Evolutionary conservation across 2,329 filamentous ascomycete species (phyloP).

Genomic region (Cladosporium sp.): DNA sequence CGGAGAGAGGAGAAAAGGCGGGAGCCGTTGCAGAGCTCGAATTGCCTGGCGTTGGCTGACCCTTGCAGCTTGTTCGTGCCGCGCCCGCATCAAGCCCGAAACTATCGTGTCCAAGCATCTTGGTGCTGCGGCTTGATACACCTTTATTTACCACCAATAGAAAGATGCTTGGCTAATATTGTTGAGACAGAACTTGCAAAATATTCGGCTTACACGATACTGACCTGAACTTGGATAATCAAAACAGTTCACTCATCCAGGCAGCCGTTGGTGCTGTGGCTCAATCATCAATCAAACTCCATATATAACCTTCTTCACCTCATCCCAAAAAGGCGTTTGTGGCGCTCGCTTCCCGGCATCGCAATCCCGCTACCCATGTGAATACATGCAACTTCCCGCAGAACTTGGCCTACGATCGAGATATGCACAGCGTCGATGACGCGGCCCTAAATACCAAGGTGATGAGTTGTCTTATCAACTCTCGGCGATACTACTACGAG

Average conservation of each 20-base stretch:
- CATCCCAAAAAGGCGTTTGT: not conserved
- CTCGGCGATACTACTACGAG: not conserved
- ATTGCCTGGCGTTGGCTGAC: constrained; percentile 9
- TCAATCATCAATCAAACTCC: no score
- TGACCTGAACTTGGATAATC: not conserved
- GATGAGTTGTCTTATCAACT: not conserved
- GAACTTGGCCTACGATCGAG: not conserved
- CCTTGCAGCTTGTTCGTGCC: constrained; percentile 2
- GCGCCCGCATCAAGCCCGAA: not conserved
- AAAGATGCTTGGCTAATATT: not conserved
- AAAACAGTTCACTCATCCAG: no score
- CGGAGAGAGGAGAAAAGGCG: not conserved
- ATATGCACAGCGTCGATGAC: constrained; percentile 5
- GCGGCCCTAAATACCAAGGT: not conserved
- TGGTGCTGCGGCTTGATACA: not conserved
- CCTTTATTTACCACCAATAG: not conserved
- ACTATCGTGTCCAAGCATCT: not conserved
- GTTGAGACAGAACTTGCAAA: not conserved
- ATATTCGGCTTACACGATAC: not conserved
- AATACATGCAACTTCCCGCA: not conserved
- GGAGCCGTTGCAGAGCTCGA: constrained; percentile 1
- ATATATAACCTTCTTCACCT: not conserved
- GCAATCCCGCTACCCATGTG: not conserved
- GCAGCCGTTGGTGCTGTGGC: no score
- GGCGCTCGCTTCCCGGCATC: constrained; percentile 6